Evolutionary conservation across 208 protist species (phyloP), one percentile per base, ranked within the genome.

Genomic region (Herpetomonas samuelpessoai): DNA sequence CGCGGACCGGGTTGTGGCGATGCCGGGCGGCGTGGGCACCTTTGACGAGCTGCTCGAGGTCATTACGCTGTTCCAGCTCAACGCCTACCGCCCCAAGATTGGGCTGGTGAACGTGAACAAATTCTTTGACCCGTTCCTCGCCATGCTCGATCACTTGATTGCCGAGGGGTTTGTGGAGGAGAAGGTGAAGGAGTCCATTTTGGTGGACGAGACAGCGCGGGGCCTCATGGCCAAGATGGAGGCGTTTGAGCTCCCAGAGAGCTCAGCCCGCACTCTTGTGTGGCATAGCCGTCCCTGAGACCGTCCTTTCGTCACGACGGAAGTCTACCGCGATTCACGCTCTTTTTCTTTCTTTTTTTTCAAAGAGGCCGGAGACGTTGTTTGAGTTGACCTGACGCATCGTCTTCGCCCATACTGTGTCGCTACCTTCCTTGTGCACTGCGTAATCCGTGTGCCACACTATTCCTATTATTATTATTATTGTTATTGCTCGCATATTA

Each of bases 21-120:
- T 93, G 35, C 87, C 87, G 0, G 87, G 87, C 26, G 87, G 87
- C 41, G 55, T 88, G 24, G 87, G 87, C 56, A 93, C 87, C 59
- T 88, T 91, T 69, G 87, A 93, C 61, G 87, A 93, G 60, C 73
- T 93, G 51, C 69, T 91, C 19, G 87, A 93, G 66, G 81, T 87
- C 16, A 55, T 91, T 30, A 93, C 87, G 56, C 78, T 91, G n/a
- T 83, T 78, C 52, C 87, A 93, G 69, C 65, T 93, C 19, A 86
- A 88, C 64, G 68, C 68, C 18, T 87, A 88, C 57, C 76, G 81
- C 3, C 71, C 78, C 24, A 85, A 79, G 62, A 89, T 93, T 47
- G 87, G 83, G 24, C 26, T 93, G 25, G 64, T 91, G 22, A 91
- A 93, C 50, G 79, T 73, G 35, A 64, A 85, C 25, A 65, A 73